Percentiles rank a stretch among this genome's conserved stretches.
phyloP scores from a whole-genome alignment of 768 basidiomycete species.

The Pholiota conissans region DNA sequence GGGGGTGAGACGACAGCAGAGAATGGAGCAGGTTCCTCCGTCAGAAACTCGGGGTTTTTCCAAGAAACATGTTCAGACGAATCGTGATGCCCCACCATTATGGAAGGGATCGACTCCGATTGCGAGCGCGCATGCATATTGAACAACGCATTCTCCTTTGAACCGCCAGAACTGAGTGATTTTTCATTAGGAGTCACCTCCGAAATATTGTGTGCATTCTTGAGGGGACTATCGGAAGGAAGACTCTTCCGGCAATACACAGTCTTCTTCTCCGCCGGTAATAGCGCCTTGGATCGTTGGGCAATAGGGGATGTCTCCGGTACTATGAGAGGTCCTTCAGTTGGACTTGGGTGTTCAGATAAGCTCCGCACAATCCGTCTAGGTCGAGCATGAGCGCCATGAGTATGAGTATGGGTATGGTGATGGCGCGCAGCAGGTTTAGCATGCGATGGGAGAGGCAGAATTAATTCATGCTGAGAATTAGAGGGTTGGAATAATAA shows the following conservation, averaged over 20 bases:
- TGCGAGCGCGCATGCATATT: too few species aligned
- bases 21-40: not conserved
- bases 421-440: slow-evolving; percentile 3
- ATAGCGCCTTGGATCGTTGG: not conserved
- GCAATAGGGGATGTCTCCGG: not conserved
- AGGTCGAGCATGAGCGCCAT: slow-evolving; percentile 7
- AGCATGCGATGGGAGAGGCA: slow-evolving; percentile 7
- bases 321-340: not conserved
- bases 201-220: not conserved
- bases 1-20: not conserved
- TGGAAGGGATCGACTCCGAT: not conserved
- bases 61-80: slow-evolving; percentile 13
- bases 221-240: not conserved
- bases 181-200: not conserved
- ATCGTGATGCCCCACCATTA: slow-evolving; percentile 20
- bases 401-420: not conserved
- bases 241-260: not conserved
- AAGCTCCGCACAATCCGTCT: slow-evolving; percentile 6
- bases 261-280: not conserved
- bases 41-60: not conserved
- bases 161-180: too few species aligned
- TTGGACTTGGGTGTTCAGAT: slow-evolving; percentile 12
- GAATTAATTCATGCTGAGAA: slow-evolving; percentile 8
- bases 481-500: slow-evolving; percentile 10
- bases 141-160: too few species aligned